A percentile compares a stretch with the other conserved stretches of the same genome.
Evolutionary conservation across 2,329 filamentous ascomycete genomes (phyloP).

Genomic region (Fusarium gaditjirri): DNA sequence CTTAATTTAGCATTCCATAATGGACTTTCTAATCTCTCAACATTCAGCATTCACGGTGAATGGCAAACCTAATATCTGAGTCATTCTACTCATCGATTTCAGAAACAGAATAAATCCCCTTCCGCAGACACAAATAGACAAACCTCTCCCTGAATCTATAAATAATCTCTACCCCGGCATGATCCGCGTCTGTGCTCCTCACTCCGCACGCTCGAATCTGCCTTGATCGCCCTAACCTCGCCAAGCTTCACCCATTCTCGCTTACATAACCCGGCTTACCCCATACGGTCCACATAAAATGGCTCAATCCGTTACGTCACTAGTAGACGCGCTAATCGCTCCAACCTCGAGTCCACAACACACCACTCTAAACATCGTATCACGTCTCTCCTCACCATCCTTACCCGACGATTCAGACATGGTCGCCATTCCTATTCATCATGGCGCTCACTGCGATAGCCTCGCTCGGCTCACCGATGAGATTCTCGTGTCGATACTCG

Average conservation of each 20-base stretch:
- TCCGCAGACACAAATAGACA: too few relatives aligned
- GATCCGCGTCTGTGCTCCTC: not conserved
- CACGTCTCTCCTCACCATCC: not conserved
- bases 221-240: not conserved
- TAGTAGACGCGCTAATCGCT: conserved; percentile 10
- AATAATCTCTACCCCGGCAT: not conserved
- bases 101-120: too few relatives aligned
- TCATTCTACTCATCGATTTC: not conserved
- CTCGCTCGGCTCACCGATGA: conserved; percentile 51
- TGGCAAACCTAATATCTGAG: not conserved
- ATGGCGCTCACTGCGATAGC: conserved; percentile 17
- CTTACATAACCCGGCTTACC: conserved; percentile 28
- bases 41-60: not conserved
- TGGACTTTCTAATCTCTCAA: too few relatives aligned
- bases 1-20: not conserved
- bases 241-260: not conserved
- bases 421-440: conserved; percentile 17
- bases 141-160: not conserved
- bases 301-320: conserved; percentile 11
- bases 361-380: conserved; percentile 6
- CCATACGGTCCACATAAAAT: conserved; percentile 27
- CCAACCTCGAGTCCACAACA: conserved; percentile 9
- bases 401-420: not conserved
- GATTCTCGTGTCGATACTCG: conserved; percentile 55
- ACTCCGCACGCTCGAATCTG: not conserved